Evolutionary conservation across 75 land plant genomes (phyloP).

Genomic region (Picea glauca): DNA sequence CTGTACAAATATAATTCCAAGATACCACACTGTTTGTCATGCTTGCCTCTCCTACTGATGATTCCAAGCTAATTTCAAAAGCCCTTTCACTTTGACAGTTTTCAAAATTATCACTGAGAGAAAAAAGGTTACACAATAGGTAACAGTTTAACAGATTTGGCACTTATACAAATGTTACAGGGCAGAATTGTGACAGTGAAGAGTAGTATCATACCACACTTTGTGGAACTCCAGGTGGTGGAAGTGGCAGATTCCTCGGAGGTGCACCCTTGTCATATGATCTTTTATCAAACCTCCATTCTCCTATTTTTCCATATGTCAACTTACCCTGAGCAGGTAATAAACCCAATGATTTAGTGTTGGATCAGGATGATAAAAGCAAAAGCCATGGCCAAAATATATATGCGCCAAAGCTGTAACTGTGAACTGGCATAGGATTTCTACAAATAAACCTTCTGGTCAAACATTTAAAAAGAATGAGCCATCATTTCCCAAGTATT

Average conservation of each 20-base stretch:
- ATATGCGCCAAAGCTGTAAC: neutral
- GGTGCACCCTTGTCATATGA: constrained; percentile 55
- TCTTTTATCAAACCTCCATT: constrained; percentile 98
- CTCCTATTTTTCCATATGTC: constrained; percentile 88
- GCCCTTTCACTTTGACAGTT: no score
- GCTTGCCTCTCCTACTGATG: no score
- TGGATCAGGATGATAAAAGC: neutral
- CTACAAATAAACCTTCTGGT: neutral
- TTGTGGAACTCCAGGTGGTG: constrained; percentile 91
- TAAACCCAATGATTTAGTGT: neutral
- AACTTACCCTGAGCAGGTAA: constrained; percentile 51
- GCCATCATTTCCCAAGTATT: neutral
- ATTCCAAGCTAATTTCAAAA: no score
- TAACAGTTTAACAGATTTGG: no score
- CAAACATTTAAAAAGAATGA: neutral
- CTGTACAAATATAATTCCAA: no score
- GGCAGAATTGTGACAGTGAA: no score
- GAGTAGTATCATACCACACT: constrained; percentile 71
- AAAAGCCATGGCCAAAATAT: neutral
- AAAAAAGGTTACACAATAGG: no score
- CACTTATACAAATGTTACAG: no score
- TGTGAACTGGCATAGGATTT: neutral
- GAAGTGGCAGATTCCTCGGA: constrained; percentile 83
- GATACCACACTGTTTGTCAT: no score
- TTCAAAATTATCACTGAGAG: no score